phyloP scores from a whole-genome alignment of 352 stramenopile species.

The Phytopythium aichiense region DNA sequence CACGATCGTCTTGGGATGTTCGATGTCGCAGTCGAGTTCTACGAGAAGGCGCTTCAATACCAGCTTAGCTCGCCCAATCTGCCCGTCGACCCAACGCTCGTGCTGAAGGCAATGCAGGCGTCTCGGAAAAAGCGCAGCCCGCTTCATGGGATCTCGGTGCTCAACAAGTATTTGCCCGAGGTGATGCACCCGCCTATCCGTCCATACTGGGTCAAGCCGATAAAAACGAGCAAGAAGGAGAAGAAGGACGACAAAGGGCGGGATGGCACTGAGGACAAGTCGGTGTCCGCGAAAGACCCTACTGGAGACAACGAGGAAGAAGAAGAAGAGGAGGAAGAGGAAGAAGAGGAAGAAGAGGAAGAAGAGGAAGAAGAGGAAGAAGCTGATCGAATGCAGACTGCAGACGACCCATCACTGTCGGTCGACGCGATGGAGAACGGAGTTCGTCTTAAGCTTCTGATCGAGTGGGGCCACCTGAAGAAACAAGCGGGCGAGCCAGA shows the following conservation, averaged over 20 bases:
- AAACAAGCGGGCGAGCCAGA: conserved; percentile 61
- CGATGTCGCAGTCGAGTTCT: conserved; percentile 75
- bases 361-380: conserved; percentile 58
- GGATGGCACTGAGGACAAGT: conserved; percentile 9
- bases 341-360: conserved; percentile 57
- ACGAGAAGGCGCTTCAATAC: conserved; percentile 62
- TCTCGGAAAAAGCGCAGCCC: conserved; percentile 48
- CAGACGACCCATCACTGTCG: conserved; percentile 69
- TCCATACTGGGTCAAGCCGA: conserved; percentile 74
- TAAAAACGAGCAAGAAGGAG: conserved; percentile 19
- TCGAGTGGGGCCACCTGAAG: conserved; percentile 78
- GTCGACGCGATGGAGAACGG: conserved; percentile 85
- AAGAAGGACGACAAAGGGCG: conserved; percentile 16
- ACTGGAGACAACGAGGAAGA: conserved; percentile 25
- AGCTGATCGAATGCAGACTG: conserved; percentile 48
- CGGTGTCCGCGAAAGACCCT: conserved; percentile 1
- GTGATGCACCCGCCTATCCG: conserved; percentile 71
- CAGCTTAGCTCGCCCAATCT: conserved; percentile 46
- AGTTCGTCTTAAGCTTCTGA: conserved; percentile 72
- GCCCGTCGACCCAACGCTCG: conserved; percentile 51
- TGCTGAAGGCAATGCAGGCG: conserved; percentile 65
- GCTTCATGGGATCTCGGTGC: conserved; percentile 48
- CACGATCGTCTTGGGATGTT: conserved; percentile 60
- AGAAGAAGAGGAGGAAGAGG: conserved; percentile 28
- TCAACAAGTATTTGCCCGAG: conserved; percentile 55